Conservation (phyloP, 2,329 filamentous ascomycete genomes). For the Nectriaceae sp. region DNA sequence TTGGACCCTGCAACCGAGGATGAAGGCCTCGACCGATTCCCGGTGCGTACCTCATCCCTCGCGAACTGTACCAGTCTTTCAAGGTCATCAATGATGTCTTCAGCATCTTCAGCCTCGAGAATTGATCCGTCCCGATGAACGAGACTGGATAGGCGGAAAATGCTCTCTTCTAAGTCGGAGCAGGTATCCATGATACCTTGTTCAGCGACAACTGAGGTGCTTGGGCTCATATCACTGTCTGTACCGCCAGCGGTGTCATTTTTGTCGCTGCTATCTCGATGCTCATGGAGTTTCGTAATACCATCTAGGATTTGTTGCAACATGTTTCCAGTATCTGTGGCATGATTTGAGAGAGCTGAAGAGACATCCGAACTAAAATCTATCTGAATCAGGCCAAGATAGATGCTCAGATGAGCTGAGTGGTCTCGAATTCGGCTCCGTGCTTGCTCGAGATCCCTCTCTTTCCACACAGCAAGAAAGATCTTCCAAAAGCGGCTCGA, state of each 20-base stretch:
- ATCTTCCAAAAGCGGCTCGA: neutral
- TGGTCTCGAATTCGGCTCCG: slow-evolving; percentile 12
- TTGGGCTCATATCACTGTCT: neutral
- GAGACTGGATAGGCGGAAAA: slow-evolving; percentile 7
- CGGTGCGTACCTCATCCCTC: slow-evolving; percentile 3
- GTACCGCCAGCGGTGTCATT: neutral
- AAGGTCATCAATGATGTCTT: slow-evolving; percentile 18
- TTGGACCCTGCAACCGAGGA: neutral
- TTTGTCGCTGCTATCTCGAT: neutral
- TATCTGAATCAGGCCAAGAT: slow-evolving; percentile 14
- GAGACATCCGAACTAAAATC: slow-evolving; percentile 11
- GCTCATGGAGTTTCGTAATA: slow-evolving; percentile 6
- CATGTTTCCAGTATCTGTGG: slow-evolving; percentile 3
- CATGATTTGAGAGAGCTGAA: slow-evolving; percentile 6
- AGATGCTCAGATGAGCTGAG: slow-evolving; percentile 11
- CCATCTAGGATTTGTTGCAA: slow-evolving; percentile 11
- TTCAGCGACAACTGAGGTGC: neutral
- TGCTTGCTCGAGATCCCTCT: slow-evolving; percentile 9
- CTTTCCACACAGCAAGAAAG: slow-evolving; percentile 8
- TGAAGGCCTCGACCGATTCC: neutral
- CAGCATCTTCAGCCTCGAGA: slow-evolving; percentile 13
- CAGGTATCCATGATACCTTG: slow-evolving; percentile 6
- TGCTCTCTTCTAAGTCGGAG: slow-evolving; percentile 15
- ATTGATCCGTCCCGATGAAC: slow-evolving; percentile 6
- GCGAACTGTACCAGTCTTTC: slow-evolving; percentile 7